A percentile compares a stretch with the other conserved stretches of the same genome.
Conservation (phyloP, 495 filamentous ascomycete species). For the Podospora comata region DNA sequence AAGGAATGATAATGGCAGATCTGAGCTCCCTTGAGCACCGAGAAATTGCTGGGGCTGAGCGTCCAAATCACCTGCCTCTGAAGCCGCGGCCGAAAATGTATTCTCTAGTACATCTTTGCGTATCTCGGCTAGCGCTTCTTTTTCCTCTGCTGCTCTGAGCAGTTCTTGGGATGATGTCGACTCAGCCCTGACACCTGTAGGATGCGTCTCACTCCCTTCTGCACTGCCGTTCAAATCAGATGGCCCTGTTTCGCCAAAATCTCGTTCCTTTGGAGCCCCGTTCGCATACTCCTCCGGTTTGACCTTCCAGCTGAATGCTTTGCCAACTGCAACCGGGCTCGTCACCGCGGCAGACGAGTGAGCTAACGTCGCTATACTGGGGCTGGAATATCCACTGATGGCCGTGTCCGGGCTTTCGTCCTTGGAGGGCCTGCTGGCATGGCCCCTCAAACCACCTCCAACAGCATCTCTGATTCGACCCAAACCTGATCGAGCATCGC, state of each 20-base stretch:
- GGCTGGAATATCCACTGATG: constrained; percentile 26
- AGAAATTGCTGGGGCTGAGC: constrained; percentile 37
- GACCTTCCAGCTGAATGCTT: constrained; percentile 55
- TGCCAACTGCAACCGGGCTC: constrained; percentile 35
- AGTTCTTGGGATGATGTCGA: not conserved
- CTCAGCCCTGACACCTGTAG: not conserved
- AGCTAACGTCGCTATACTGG: constrained; percentile 38
- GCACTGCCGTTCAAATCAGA: not conserved
- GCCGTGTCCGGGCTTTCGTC: constrained; percentile 40
- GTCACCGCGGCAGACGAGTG: constrained; percentile 38
- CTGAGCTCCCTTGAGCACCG: constrained; percentile 34
- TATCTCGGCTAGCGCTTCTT: constrained; percentile 22
- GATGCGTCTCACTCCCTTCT: constrained; percentile 10
- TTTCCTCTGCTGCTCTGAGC: constrained; percentile 7
- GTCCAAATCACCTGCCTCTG: constrained; percentile 45
- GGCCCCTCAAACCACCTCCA: constrained; percentile 51
- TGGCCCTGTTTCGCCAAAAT: constrained; percentile 27
- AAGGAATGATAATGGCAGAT: constrained; percentile 29
- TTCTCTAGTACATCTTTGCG: constrained; percentile 25
- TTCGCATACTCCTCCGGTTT: constrained; percentile 54
- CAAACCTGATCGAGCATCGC: constrained; percentile 79
- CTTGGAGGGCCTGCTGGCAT: constrained; percentile 47
- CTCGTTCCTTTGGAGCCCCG: constrained; percentile 32
- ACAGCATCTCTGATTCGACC: constrained; percentile 83
- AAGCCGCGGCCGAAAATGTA: constrained; percentile 41